Evolutionary conservation across 371 early-diverging fungal species (phyloP).

Genomic region (Haplosporangium sp.): DNA sequence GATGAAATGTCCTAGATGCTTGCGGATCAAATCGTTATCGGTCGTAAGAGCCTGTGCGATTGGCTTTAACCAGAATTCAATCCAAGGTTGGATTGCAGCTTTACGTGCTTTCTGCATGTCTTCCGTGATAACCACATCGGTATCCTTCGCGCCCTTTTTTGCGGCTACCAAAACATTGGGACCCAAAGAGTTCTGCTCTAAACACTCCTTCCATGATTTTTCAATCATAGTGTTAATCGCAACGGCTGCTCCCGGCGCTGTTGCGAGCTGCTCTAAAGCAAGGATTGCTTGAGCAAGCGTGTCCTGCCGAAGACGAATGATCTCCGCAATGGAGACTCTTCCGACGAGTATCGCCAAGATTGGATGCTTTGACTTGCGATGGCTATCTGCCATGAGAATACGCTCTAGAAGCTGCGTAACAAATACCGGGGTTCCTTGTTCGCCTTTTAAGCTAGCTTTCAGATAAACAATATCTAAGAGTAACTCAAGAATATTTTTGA

Average conservation of each 20-base stretch:
- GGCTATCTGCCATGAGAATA: slow-evolving; percentile 67
- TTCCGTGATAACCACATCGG: slow-evolving; percentile 7
- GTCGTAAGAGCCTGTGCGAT: slow-evolving; percentile 53
- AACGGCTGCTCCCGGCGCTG: slow-evolving; percentile 75
- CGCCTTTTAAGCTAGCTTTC: slow-evolving; percentile 49
- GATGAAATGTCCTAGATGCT: slow-evolving; percentile 56
- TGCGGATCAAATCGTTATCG: slow-evolving; percentile 49
- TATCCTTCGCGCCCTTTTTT: slow-evolving; percentile 5
- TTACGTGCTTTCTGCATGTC: slow-evolving; percentile 20
- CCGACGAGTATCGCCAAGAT: slow-evolving; percentile 74
- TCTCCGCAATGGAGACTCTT: slow-evolving; percentile 65
- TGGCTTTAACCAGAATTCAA: slow-evolving; percentile 54
- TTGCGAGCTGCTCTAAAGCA: slow-evolving; percentile 71
- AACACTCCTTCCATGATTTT: slow-evolving; percentile 52
- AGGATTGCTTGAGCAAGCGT: slow-evolving; percentile 68
- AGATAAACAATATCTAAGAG: slow-evolving; percentile 66
- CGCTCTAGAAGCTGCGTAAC: slow-evolving; percentile 59
- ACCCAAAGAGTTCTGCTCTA: slow-evolving; percentile 49
- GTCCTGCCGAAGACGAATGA: slow-evolving; percentile 67
- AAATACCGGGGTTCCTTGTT: slow-evolving; percentile 57
- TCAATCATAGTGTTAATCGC: slow-evolving; percentile 58
- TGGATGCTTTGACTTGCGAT: slow-evolving; percentile 79
- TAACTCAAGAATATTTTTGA: slow-evolving; percentile 71
- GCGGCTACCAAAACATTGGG: slow-evolving; percentile 16
- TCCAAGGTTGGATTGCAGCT: slow-evolving; percentile 46